A percentile compares a stretch with the other conserved stretches of the same genome.
phyloP scores from a whole-genome alignment of 441 rosid species.

The Mallotus repandus region DNA sequence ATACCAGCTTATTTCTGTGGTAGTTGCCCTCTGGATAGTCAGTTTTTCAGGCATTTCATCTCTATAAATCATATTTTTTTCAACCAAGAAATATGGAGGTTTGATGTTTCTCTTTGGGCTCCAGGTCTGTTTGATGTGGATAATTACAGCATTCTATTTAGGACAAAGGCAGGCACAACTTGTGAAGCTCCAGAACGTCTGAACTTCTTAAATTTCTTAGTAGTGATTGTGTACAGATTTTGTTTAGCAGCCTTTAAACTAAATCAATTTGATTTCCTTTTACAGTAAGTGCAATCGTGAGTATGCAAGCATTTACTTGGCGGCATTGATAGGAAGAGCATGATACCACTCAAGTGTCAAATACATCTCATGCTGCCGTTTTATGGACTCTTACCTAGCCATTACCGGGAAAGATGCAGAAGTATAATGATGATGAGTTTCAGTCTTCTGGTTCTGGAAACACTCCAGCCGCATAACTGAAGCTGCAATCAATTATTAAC shows the following conservation, averaged over 20 bases:
- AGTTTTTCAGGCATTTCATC: background rate
- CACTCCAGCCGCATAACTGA: background rate
- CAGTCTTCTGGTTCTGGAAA: background rate
- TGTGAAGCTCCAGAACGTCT: conserved; percentile 49
- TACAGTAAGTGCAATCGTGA: background rate
- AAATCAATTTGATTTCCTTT: background rate
- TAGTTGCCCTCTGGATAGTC: background rate
- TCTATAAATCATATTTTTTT: background rate
- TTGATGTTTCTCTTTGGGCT: conserved; percentile 5
- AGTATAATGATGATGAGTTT: background rate
- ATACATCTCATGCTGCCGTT: background rate
- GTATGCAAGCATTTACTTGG: background rate
- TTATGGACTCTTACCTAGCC: background rate
- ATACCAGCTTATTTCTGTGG: background rate
- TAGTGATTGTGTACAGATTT: background rate
- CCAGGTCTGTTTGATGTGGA: conserved; percentile 78
- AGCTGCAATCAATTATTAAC: no score
- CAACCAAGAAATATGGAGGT: background rate
- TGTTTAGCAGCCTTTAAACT: no score
- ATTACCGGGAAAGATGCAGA: background rate
- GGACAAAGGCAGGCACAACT: conserved; percentile 77
- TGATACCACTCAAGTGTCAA: background rate
- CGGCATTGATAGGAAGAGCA: background rate
- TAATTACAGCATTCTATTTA: conserved; percentile 66
- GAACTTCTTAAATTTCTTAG: conserved; percentile 29